Conservation (phyloP, 2,329 filamentous ascomycete genomes). For the Penicillium olsonii region DNA sequence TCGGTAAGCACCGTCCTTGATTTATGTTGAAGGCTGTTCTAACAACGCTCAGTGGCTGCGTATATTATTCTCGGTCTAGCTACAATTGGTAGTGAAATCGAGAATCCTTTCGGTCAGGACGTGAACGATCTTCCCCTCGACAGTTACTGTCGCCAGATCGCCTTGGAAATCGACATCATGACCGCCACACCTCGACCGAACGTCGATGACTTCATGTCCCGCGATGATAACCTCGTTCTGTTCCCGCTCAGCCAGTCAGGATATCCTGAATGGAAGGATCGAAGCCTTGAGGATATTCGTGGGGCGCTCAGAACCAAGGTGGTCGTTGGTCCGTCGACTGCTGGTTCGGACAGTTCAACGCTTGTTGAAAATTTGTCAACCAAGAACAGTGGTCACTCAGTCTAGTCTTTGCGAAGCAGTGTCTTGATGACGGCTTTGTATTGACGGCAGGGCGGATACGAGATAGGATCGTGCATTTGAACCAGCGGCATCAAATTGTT, state of each 20-base stretch:
- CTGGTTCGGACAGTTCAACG: conserved; percentile 26
- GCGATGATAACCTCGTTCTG: conserved; percentile 39
- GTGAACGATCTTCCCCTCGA: conserved; percentile 81
- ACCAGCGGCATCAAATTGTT: conserved; percentile 17
- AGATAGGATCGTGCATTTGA: conserved; percentile 7
- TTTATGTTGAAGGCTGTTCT: not conserved
- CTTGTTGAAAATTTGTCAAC: conserved; percentile 17
- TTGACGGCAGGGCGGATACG: conserved; percentile 16
- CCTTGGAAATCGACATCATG: conserved; percentile 73
- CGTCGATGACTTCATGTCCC: conserved; percentile 50
- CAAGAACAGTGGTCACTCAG: conserved; percentile 10
- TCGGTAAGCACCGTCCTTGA: conserved; percentile 43
- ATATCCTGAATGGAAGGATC: conserved; percentile 52
- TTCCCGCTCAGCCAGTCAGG: conserved; percentile 47
- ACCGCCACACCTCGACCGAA: conserved; percentile 59
- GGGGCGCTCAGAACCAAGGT: conserved; percentile 43
- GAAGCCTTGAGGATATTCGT: conserved; percentile 51
- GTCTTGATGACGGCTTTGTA: not conserved
- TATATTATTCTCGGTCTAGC: conserved; percentile 82
- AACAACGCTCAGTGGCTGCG: conserved; percentile 52
- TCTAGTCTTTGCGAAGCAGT: not conserved
- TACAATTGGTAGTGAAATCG: conserved; percentile 76
- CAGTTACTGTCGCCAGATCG: conserved; percentile 72
- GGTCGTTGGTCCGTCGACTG: conserved; percentile 15
- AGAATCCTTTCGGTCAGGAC: conserved; percentile 81